Evolutionary conservation across 768 basidiomycete genomes (phyloP).

Genomic region (Phlebiopsis gigantea): DNA sequence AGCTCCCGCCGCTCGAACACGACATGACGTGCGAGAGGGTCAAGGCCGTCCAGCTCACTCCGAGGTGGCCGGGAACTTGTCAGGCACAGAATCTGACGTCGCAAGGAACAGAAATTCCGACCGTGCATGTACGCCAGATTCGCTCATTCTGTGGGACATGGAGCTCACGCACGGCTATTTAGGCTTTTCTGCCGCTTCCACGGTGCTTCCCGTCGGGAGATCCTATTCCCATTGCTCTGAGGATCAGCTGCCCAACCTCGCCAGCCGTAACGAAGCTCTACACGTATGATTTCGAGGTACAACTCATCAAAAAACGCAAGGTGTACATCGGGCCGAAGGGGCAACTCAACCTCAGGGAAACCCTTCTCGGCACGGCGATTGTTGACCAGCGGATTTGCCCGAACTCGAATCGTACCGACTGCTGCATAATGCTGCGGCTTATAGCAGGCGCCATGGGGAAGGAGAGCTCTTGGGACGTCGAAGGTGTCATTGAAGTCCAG

Average conservation of each 20-base stretch:
- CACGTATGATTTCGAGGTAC: constrained; percentile 28
- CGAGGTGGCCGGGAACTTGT: constrained; percentile 12
- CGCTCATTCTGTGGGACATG: background rate
- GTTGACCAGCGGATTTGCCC: constrained; percentile 25
- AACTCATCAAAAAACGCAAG: constrained; percentile 31
- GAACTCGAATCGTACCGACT: constrained; percentile 33
- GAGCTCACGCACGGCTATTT: background rate
- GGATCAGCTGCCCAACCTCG: constrained; percentile 29
- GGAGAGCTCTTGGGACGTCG: constrained; percentile 33
- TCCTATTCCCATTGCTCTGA: constrained; percentile 33
- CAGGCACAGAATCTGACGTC: constrained; percentile 9
- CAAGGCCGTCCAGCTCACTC: constrained; percentile 21
- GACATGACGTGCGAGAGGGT: constrained; percentile 23
- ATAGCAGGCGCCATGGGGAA: constrained; percentile 32
- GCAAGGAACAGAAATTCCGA: constrained; percentile 5
- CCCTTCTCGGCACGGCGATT: constrained; percentile 17
- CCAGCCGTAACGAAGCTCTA: constrained; percentile 36
- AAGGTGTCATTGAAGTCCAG: constrained; percentile 16
- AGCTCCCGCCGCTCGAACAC: constrained; percentile 25
- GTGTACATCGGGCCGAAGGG: constrained; percentile 23
- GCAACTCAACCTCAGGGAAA: constrained; percentile 26
- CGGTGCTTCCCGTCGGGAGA: constrained; percentile 35
- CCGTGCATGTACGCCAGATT: constrained; percentile 2
- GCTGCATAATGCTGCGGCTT: constrained; percentile 29
- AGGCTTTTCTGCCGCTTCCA: constrained; percentile 36